phyloP scores from a whole-genome alignment of 768 basidiomycete genomes.

The Trametes cingulata region DNA sequence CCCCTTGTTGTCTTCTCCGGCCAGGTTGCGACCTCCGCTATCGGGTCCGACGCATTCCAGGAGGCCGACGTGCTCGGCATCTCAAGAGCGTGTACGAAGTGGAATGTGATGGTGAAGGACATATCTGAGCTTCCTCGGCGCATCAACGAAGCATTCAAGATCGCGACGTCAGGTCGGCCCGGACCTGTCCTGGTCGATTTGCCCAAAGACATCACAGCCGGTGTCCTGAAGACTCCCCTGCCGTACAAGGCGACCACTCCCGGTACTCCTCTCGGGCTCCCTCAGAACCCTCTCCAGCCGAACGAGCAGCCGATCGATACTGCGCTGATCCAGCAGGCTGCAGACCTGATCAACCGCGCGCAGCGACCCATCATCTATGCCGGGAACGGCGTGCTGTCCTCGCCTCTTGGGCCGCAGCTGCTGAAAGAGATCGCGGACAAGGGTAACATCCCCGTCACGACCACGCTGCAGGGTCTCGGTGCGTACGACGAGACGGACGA shows the following conservation, averaged over 20 bases:
- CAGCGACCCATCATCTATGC: slow-evolving; percentile 92
- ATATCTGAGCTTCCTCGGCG: slow-evolving; percentile 91
- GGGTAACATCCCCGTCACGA: slow-evolving; percentile 96
- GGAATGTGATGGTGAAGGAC: slow-evolving; percentile 99
- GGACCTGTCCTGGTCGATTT: slow-evolving; percentile 98
- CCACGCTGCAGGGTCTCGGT: slow-evolving; percentile 94
- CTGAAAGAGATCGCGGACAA: slow-evolving; percentile 74
- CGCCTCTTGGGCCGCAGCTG: slow-evolving; percentile 77
- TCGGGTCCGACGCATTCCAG: slow-evolving; percentile 99
- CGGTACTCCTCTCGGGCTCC: slow-evolving; percentile 70
- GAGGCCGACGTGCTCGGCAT: slow-evolving; percentile 98
- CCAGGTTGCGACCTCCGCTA: slow-evolving; percentile 98
- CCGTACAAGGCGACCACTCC: slow-evolving; percentile 87
- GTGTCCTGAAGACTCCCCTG: slow-evolving; percentile 81
- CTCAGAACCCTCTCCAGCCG: slow-evolving; percentile 68
- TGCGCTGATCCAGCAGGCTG: slow-evolving; percentile 76
- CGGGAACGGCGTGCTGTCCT: slow-evolving; percentile 86
- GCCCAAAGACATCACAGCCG: slow-evolving; percentile 98
- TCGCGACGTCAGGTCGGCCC: slow-evolving; percentile 94
- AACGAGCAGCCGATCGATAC: slow-evolving; percentile 59
- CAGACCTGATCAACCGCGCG: slow-evolving; percentile 88
- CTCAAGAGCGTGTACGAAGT: slow-evolving; percentile 96
- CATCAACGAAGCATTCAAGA: slow-evolving; percentile 99
- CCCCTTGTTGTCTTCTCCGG: slow-evolving; percentile 95
- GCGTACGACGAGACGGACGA: slow-evolving; percentile 91